These are phyloP conservation scores for Aleurites moluccanus DNA, from an alignment of 441 rosid species.

Conservation along the genomic window DNA sequence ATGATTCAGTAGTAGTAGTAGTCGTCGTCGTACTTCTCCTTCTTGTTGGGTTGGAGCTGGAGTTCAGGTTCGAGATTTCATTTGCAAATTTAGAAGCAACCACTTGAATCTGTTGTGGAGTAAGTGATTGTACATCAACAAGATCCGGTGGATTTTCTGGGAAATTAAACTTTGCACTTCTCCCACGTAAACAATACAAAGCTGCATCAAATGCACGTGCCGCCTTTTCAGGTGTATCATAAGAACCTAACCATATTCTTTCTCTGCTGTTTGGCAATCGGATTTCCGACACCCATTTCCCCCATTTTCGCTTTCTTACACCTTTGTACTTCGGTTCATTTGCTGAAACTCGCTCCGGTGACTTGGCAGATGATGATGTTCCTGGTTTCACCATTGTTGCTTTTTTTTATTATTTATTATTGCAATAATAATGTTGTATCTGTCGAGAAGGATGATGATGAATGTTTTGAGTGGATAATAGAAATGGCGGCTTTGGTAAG, in stretches of 20 bases:
- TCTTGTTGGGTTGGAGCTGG: background rate
- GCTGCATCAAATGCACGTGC: conserved; percentile 96
- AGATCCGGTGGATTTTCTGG: conserved; percentile 56
- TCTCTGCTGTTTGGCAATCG: conserved; percentile 87
- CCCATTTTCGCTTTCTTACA: conserved; percentile 88
- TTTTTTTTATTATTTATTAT: background rate
- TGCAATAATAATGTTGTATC: background rate
- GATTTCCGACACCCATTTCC: conserved; percentile 92
- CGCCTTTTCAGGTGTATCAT: conserved; percentile 69
- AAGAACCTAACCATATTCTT: conserved; percentile 87
- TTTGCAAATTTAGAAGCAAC: conserved; percentile 56
- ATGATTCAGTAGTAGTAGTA: conserved; percentile 5
- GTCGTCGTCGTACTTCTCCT: background rate
- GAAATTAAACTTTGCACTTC: conserved; percentile 60
- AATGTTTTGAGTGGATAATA: background rate
- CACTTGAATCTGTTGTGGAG: conserved; percentile 54
- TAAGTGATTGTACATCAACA: conserved; percentile 38
- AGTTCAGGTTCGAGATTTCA: conserved; percentile 15
- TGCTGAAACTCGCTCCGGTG: background rate
- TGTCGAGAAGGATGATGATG: background rate
- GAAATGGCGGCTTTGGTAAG: conserved; percentile 30
- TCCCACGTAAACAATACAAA: conserved; percentile 66
- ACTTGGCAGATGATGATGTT: background rate
- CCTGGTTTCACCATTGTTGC: background rate
- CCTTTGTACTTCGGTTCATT: conserved; percentile 62